These are phyloP conservation scores for Saururus chinensis DNA, from an alignment of 164 flowering plant genomes.

Conservation along the genomic window DNA sequence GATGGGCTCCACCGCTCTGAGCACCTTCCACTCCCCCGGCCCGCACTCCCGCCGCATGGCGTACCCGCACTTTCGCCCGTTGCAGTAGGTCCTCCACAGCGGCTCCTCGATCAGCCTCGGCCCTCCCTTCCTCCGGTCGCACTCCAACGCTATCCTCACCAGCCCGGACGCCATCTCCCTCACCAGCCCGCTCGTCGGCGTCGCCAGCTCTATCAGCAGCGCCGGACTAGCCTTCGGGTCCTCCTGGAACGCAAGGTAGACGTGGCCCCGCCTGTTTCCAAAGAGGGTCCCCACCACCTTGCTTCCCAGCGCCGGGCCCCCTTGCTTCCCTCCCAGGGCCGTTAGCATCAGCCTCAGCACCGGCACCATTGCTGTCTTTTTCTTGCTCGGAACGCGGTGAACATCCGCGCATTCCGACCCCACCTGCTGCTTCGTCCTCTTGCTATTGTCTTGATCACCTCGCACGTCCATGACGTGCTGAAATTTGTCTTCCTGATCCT, in stretches of 20 bases:
- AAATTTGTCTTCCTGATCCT: background rate
- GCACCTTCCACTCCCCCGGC: constrained; percentile 53
- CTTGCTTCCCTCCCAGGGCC: constrained; percentile 21
- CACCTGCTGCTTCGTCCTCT: constrained; percentile 8
- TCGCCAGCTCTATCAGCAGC: constrained; percentile 63
- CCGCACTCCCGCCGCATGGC: constrained; percentile 64
- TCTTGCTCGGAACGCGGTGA: constrained; percentile 5
- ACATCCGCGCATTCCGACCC: background rate
- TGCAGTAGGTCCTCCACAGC: constrained; percentile 81
- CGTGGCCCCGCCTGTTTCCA: constrained; percentile 79
- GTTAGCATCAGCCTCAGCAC: constrained; percentile 45
- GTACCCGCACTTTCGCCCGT: constrained; percentile 84
- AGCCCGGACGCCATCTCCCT: constrained; percentile 95
- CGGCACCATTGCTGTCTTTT: constrained; percentile 21
- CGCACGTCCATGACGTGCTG: background rate
- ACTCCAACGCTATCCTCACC: constrained; percentile 84
- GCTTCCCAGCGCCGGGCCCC: constrained; percentile 25
- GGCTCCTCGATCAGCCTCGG: constrained; percentile 60
- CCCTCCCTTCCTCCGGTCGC: constrained; percentile 33
- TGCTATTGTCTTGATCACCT: background rate
- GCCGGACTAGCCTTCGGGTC: constrained; percentile 48
- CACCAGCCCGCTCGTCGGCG: constrained; percentile 62
- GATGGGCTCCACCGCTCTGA: constrained; percentile 63
- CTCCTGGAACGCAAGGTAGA: constrained; percentile 71
- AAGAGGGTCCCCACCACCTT: constrained; percentile 71